Conservation (phyloP, 495 filamentous ascomycete genomes). For the Hapsidospora chrysogenum region DNA sequence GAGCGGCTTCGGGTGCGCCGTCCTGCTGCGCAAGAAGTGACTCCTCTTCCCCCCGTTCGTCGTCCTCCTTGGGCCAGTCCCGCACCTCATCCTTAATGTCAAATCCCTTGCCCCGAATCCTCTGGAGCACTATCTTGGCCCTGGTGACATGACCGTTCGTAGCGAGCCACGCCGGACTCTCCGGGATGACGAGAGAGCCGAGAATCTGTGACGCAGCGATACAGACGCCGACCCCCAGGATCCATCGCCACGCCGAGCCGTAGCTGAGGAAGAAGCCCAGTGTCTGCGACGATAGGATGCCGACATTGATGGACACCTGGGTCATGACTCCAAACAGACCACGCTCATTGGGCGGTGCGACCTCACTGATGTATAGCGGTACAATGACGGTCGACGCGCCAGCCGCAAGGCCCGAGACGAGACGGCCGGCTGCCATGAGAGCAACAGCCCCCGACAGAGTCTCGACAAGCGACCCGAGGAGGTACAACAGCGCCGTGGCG, state of each 20-base stretch:
- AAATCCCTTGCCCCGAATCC: slow-evolving; percentile 50
- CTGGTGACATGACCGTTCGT: slow-evolving; percentile 40
- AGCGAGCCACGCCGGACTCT: slow-evolving; percentile 77
- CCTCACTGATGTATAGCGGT: slow-evolving; percentile 87
- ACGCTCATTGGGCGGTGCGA: slow-evolving; percentile 59
- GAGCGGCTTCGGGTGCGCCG: slow-evolving; percentile 13
- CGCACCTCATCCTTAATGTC: slow-evolving; percentile 62
- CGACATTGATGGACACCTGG: slow-evolving; percentile 87
- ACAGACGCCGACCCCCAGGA: slow-evolving; percentile 55
- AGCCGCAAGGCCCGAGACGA: slow-evolving; percentile 68
- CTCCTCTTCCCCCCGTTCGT: slow-evolving; percentile 21
- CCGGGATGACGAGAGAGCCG: slow-evolving; percentile 54
- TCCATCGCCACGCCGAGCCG: slow-evolving; percentile 63
- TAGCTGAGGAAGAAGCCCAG: slow-evolving; percentile 76
- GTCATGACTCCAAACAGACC: slow-evolving; percentile 87
- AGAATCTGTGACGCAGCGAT: slow-evolving; percentile 49
- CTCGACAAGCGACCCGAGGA: slow-evolving; percentile 59
- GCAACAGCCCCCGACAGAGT: slow-evolving; percentile 49
- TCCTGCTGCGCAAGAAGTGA: slow-evolving; percentile 25
- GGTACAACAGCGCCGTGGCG: slow-evolving; percentile 55
- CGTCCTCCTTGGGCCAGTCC: slow-evolving; percentile 34
- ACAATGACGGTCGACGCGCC: slow-evolving; percentile 85
- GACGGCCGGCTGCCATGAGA: slow-evolving; percentile 51
- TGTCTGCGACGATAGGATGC: slow-evolving; percentile 69
- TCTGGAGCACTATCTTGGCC: slow-evolving; percentile 52